A percentile compares a stretch with the other conserved stretches of the same genome.
Evolutionary conservation across 306 rosid species (phyloP).

Genomic region (Pyrus betulifolia): DNA sequence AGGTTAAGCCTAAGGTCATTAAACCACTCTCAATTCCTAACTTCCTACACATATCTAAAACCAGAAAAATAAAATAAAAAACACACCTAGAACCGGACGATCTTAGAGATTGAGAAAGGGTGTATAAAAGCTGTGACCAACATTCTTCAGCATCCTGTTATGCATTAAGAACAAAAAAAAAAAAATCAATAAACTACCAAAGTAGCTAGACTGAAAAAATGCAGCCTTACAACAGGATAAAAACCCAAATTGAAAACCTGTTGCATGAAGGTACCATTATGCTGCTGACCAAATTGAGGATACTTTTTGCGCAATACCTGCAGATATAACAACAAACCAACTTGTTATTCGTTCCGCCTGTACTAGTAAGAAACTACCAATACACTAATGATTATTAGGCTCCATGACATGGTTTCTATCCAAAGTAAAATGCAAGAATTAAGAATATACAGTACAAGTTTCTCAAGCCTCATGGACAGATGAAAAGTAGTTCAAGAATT

Average conservation of each 20-base stretch:
- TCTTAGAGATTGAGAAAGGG: slow-evolving; percentile 89
- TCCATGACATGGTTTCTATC: not conserved
- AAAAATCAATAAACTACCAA: slow-evolving; percentile 3
- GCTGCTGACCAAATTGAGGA: slow-evolving; percentile 97
- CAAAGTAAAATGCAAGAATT: not conserved
- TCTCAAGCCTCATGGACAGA: not conserved
- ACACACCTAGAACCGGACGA: slow-evolving; percentile 67
- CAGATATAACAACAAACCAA: slow-evolving; percentile 21
- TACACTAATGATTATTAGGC: not conserved
- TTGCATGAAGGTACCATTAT: slow-evolving; percentile 86
- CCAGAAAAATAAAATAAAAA: not conserved
- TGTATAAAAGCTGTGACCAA: slow-evolving; percentile 95
- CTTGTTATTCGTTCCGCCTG: not conserved
- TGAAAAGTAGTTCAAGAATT: not conserved
- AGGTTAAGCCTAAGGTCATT: not conserved
- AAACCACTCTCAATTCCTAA: not conserved
- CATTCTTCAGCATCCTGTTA: slow-evolving; percentile 98
- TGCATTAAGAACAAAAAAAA: slow-evolving; percentile 17
- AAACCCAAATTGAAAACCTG: slow-evolving; percentile 48
- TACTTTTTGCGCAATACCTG: slow-evolving; percentile 89
- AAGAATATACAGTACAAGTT: not conserved
- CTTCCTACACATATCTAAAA: slow-evolving; percentile 2
- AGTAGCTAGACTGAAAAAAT: not conserved
- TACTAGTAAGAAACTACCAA: not conserved
- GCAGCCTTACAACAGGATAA: slow-evolving; percentile 6